phyloP scores from a whole-genome alignment of 2,329 filamentous ascomycete species.

The Penicillium frequentans region DNA sequence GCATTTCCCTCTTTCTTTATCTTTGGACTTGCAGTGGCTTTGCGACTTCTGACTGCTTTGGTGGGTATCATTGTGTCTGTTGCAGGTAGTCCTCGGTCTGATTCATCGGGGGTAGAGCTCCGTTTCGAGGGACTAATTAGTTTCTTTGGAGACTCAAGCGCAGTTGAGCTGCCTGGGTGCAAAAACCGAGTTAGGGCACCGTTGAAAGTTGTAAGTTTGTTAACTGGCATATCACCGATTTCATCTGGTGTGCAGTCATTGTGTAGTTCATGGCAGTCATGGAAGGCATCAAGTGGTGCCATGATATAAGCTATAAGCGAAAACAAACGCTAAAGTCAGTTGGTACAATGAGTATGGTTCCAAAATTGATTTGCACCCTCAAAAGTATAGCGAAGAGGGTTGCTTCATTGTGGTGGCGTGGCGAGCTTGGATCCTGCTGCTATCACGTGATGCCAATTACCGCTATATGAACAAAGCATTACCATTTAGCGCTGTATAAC shows the following conservation, averaged over 20 bases:
- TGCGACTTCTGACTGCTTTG: neutral
- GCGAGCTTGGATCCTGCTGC: no score
- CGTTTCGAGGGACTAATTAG: conserved; percentile 1
- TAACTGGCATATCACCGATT: conserved; percentile 31
- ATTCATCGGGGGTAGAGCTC: neutral
- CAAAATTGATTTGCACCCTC: neutral
- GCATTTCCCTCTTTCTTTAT: conserved; percentile 6
- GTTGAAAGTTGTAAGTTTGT: conserved; percentile 37
- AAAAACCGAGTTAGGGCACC: conserved; percentile 37
- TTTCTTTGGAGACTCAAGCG: neutral
- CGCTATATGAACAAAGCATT: no score
- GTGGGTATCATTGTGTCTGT: neutral
- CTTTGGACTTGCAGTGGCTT: conserved; percentile 10
- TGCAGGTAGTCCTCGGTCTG: neutral
- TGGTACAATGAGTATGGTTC: neutral
- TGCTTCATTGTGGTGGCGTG: no score
- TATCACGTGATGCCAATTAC: no score
- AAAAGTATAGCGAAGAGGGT: neutral
- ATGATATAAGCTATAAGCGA: neutral
- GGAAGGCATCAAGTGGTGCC: neutral
- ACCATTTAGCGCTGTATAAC: no score
- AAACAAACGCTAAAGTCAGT: neutral
- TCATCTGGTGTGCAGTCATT: neutral
- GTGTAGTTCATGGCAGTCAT: neutral
- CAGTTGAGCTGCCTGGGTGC: conserved; percentile 13